A percentile compares a stretch with the other conserved stretches of the same genome.
Evolutionary conservation across 306 rosid species (phyloP).

Genomic region (Mucuna pruriens): DNA sequence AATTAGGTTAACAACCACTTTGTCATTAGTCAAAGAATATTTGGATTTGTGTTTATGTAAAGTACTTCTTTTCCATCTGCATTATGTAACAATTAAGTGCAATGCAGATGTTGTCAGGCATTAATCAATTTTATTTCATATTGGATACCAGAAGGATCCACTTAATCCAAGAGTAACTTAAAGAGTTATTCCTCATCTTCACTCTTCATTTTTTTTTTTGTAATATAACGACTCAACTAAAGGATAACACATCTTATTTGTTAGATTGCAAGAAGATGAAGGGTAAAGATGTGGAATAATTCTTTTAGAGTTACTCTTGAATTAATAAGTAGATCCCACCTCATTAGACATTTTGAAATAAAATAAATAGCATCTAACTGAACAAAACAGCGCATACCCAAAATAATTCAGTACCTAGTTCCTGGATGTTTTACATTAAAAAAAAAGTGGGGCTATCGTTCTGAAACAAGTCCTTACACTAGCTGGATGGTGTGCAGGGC

Average conservation of each 20-base stretch:
- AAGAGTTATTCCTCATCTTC: too few species aligned
- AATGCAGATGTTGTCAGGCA: background rate
- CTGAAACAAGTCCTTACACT: slow-evolving; percentile 22
- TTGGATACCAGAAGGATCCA: too few species aligned
- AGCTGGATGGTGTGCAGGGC: slow-evolving; percentile 50
- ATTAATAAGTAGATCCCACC: too few species aligned
- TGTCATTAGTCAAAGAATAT: background rate
- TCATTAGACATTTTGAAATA: background rate
- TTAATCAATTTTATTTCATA: background rate
- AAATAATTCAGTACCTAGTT: background rate
- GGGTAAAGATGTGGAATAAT: too few species aligned
- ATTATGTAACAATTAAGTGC: background rate
- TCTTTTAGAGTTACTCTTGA: too few species aligned
- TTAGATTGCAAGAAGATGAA: too few species aligned
- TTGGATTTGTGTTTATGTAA: background rate
- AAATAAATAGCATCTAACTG: background rate
- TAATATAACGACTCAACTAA: too few species aligned
- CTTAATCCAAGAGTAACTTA: too few species aligned
- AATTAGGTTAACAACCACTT: background rate
- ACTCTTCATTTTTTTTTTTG: too few species aligned
- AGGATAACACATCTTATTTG: too few species aligned
- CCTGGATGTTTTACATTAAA: background rate
- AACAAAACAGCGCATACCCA: background rate
- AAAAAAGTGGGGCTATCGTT: background rate
- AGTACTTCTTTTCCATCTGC: background rate